Evolutionary conservation across 177 flowering plant species (phyloP).

Genomic region (Vitis hybrid): DNA sequence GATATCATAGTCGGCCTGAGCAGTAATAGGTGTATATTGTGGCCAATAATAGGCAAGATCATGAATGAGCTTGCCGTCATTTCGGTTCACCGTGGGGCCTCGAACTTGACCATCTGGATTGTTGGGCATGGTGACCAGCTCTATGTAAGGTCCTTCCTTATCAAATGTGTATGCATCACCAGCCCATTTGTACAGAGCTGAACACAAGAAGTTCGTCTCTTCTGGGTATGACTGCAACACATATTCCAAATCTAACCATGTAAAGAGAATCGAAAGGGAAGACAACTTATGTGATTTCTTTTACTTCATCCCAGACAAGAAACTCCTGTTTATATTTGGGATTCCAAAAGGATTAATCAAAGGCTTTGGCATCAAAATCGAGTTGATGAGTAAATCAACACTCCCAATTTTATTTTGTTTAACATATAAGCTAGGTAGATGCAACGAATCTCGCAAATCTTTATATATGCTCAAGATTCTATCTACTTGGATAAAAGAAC

Average conservation of each 20-base stretch:
- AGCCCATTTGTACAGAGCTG: conserved; percentile 55
- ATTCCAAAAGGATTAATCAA: too few relatives aligned
- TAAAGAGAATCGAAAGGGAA: too few relatives aligned
- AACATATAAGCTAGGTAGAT: too few relatives aligned
- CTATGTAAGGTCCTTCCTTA: conserved; percentile 47
- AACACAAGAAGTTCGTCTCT: conserved; percentile 30
- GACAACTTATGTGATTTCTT: too few relatives aligned
- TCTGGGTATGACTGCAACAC: conserved; percentile 40
- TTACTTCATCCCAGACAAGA: too few relatives aligned
- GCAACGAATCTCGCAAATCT: too few relatives aligned
- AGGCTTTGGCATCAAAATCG: too few relatives aligned
- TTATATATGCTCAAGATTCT: too few relatives aligned
- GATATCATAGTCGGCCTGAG: conserved; percentile 41
- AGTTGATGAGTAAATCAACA: too few relatives aligned
- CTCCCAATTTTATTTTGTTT: too few relatives aligned
- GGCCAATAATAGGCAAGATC: conserved; percentile 80
- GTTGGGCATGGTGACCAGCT: conserved; percentile 51
- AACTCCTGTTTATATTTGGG: too few relatives aligned
- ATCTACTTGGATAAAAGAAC: too few relatives aligned
- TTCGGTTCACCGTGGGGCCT: conserved; percentile 37
- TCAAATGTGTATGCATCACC: conserved; percentile 53
- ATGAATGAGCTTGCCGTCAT: conserved; percentile 38
- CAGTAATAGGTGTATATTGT: conserved; percentile 53
- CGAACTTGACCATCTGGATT: conserved; percentile 51
- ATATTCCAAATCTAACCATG: not conserved